Evolutionary conservation across 257 asterid genomes (phyloP), one percentile per base, ranked within the genome.

Genomic region (Eustoma russellianum): DNA sequence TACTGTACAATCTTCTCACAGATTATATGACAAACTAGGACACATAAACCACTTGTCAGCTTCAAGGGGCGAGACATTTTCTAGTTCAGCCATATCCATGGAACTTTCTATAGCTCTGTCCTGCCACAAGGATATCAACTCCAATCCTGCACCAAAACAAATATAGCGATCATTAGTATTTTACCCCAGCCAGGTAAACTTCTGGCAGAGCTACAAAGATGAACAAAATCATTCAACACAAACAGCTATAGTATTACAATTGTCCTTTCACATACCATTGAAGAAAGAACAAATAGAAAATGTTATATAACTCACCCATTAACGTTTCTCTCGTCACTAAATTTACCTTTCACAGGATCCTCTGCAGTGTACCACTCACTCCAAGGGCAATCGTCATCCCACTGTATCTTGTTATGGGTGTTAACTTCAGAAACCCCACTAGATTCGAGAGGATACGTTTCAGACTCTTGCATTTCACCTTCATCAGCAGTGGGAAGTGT

Each of bases 291-390:
- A 38, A 38, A 38, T 38, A 11, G 7, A 8, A n/a, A 38, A 38
- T 24, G 30, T 24, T 24, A 24, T 24, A 24, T 24, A 24, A 24
- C 30, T 4, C 30, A 24, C 3, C n/a, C 3, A 24, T 24, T 24
- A 24, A 24, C 30, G 7, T 7, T 38, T 7, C 43, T 7, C 43
- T 38, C 13, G 2, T 38, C 43, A 69, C 56, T 24, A 52, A 17
- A 62, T 55, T 71, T 61, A 82, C 97, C 97, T 75, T 70, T 88
- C 59, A 85, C 70, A 45, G 95, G 97, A 74, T 85, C 95, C 71
- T 88, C 97, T 28, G 88, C 91, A 43, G 93, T 73, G 67, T 85
- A 88, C 97, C 97, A 88, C 80, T 88, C 89, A 74, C 95, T 88
- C 97, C 97, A 88, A 73, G 95, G 88, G 70, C 82, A 82, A 68